Base-by-base conservation (phyloP, 805 yeast genomes). In the Candida namnaoensis region DNA sequence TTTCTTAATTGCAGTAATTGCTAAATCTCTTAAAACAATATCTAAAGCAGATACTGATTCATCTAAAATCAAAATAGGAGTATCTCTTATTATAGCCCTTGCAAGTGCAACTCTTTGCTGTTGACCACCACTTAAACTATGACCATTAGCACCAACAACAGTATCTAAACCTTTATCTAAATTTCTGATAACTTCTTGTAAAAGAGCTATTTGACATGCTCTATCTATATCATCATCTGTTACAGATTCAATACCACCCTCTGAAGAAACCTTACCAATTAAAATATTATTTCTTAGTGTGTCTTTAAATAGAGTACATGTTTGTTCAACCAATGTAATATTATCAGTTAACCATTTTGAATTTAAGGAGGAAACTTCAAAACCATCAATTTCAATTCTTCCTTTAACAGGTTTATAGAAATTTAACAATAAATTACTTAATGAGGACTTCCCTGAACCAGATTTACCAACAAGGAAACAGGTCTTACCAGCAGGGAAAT, bases 391-490 rank as follows among this genome's bases (percentile, higher is more conserved):
- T 3, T 55, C 54, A 1, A 93, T 72, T 1, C 52, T 42, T 0
- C 99, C 99, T 0, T 56, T 42, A 5, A 60, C 48, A 0, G 68
- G 62, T 0, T 57, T 46, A 51, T 90, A 88, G 24, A 86, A 70
- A 26, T 73, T 73, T 41, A 83, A 56, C 1, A 93, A 50, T 2
- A 93, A 57, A 33, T 72, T 72, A 0, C 82, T 74, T 2, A 93
- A 46, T 0, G 98, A 83, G 0, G 98, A 91, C 58, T 93, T 93
- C 0, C 99, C 99, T 0, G 90, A 80, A 0, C 99, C 99, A 0
- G 97, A 88, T 45, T 72, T 69, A 1, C 99, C 99, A 35, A 93
- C 74, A 5, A 93, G 60, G 51, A 76, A 91, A 1, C 81, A 76
- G 7, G 74, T 54, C 30, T 62, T 48, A 1, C 73, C 69, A 1